Base-by-base conservation (phyloP, 192 early-diverging fungal genomes). In the Rhizoclosmatium sp. region DNA sequence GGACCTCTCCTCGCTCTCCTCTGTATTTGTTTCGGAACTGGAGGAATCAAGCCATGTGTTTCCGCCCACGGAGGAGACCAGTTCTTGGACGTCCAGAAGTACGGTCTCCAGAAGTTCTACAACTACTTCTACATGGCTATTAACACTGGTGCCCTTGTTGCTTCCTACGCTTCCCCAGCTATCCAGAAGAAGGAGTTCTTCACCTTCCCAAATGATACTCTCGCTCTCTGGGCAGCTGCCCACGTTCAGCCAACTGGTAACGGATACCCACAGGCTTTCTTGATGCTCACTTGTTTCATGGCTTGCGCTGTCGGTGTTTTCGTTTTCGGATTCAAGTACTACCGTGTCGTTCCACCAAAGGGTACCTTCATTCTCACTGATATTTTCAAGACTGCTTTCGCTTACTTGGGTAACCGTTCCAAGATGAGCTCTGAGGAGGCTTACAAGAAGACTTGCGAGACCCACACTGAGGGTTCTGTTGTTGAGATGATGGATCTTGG, bases 31-130 rank as follows among this genome's bases (percentile, higher is more conserved):
- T 47, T 90, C 65, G 90, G 90, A 68, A 87, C 88, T 72, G 91
- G 89, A 31, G 89, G 88, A 79, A 91, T 92, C 79, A 92, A 91
- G 84, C 89, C 90, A 64, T 89, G 86, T 76, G 88, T 89, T 58
- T 85, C 83, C 51, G 73, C 88, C 61, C 88, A 89, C 80, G 88
- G 86, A 78, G 88, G 86, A 81, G 85, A 87, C 78, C 85, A 89
- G 81, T 92, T 85, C 81, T 77, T 92, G 60, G 65, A 75, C 44
- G 19, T 76, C 62, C 91, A 92, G 68, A 82, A 74, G 31, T 65
- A 64, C 39, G 85, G 59, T 10, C 82, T 89, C 69, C 84, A 91
- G 47, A 75, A 79, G 42, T 89, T 91, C 83, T 91, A 89, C 80
- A 85, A 86, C 83, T 83, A 76, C 71, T 82, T 82, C 47, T 86